These are phyloP conservation scores for Physcomitrellopsis africana DNA, from an alignment of 225 moss, liverwort and hornwort species.

Conservation along the genomic window DNA sequence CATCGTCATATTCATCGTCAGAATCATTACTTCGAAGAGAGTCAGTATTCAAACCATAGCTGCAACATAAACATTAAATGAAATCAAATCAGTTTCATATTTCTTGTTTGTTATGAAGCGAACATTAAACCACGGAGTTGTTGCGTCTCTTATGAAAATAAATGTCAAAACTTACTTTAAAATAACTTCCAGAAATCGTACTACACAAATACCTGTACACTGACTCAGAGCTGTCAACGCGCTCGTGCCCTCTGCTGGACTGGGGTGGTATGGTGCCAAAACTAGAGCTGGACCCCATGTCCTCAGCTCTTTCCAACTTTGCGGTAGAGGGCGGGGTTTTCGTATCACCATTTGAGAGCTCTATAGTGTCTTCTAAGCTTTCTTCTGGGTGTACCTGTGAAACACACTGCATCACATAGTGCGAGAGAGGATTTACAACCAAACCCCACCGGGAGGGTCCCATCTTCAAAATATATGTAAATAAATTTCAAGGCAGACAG, in stretches of 20 bases:
- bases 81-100: slow-evolving; percentile 10
- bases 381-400: slow-evolving; percentile 61
- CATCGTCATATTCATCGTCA: slow-evolving; percentile 83
- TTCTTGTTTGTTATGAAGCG: not conserved
- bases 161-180: not conserved
- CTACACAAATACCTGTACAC: slow-evolving; percentile 63
- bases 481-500: not conserved
- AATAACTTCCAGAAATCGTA: not conserved
- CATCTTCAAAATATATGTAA: too few relatives aligned
- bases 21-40: slow-evolving; percentile 92
- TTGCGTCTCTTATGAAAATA: not conserved
- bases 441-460: not conserved
- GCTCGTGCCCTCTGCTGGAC: slow-evolving; percentile 74
- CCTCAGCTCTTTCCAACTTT: slow-evolving; percentile 50
- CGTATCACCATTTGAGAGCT: slow-evolving; percentile 46
- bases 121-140: not conserved
- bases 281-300: slow-evolving; percentile 64
- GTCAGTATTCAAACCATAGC: slow-evolving; percentile 62
- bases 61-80: slow-evolving; percentile 19
- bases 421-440: not conserved
- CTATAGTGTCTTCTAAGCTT: slow-evolving; percentile 45
- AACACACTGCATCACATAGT: slow-evolving; percentile 14
- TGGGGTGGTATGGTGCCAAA: slow-evolving; percentile 45
- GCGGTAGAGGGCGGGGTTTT: slow-evolving; percentile 48
- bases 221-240: slow-evolving; percentile 92